Conservation (phyloP, 257 asterid species). For the Cynanchum wilfordii region DNA sequence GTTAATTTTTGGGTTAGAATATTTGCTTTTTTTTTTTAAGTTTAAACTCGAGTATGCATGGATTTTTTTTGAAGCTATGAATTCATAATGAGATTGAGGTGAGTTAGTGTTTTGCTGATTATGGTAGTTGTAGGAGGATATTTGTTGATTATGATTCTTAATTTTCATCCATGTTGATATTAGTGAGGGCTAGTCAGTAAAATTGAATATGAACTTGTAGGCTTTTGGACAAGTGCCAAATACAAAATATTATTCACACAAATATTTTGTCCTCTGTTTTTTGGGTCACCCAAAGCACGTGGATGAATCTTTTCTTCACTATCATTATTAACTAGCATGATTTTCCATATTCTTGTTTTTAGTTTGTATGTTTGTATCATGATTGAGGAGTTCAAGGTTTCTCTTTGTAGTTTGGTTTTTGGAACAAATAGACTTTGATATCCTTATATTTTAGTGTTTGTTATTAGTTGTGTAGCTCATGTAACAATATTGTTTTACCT, state of each 20-base stretch:
- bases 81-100: conserved; percentile 13
- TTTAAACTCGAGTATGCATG: conserved; percentile 26
- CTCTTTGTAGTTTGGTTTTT: background rate
- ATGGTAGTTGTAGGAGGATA: background rate
- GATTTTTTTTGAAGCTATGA: conserved; percentile 30
- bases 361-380: background rate
- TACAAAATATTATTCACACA: too few relatives aligned
- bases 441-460: background rate
- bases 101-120: background rate
- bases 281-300: too few relatives aligned
- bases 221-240: too few relatives aligned
- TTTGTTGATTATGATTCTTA: too few relatives aligned
- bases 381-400: background rate
- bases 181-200: too few relatives aligned
- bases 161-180: too few relatives aligned
- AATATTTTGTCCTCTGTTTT: too few relatives aligned
- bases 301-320: too few relatives aligned
- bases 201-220: too few relatives aligned
- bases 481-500: background rate
- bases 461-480: background rate
- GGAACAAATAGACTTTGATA: background rate
- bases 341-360: background rate
- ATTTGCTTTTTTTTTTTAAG: too few relatives aligned
- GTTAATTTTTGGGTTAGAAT: too few relatives aligned
- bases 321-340: background rate